Conservation (phyloP, 140 eudicot species). For the Erigeron philadelphicus region DNA sequence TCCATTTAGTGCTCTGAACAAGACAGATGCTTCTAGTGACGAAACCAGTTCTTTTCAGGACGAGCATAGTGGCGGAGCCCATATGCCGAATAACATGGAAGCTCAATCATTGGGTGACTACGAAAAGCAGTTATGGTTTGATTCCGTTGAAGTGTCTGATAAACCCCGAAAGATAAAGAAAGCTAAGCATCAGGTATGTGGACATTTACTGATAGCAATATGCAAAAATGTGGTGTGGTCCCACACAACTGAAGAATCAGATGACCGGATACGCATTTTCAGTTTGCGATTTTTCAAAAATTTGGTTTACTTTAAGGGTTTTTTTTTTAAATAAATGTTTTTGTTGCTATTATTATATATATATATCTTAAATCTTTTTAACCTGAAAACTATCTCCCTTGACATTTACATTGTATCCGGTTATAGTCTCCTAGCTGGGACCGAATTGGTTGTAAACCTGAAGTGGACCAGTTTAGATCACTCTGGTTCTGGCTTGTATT, state of each 20-base stretch:
- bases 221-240: neutral
- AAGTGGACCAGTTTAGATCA: neutral
- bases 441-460: neutral
- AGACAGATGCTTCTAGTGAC: slow-evolving; percentile 85
- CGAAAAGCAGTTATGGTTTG: slow-evolving; percentile 56
- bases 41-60: slow-evolving; percentile 90
- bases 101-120: slow-evolving; percentile 62
- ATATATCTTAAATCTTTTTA: neutral
- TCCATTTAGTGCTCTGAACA: slow-evolving; percentile 55
- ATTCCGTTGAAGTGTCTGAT: slow-evolving; percentile 54
- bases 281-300: too few species aligned
- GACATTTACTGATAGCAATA: neutral
- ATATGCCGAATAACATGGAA: slow-evolving; percentile 53
- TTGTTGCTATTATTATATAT: neutral
- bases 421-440: neutral
- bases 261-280: neutral
- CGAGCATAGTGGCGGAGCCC: slow-evolving; percentile 65
- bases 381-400: neutral
- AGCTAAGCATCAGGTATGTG: slow-evolving; percentile 61
- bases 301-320: neutral
- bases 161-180: slow-evolving; percentile 87
- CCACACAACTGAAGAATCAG: neutral
- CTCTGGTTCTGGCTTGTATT: neutral
- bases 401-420: neutral
- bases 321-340: neutral